phyloP scores from a whole-genome alignment of 805 yeast species.

The Yarrowia sp. region DNA sequence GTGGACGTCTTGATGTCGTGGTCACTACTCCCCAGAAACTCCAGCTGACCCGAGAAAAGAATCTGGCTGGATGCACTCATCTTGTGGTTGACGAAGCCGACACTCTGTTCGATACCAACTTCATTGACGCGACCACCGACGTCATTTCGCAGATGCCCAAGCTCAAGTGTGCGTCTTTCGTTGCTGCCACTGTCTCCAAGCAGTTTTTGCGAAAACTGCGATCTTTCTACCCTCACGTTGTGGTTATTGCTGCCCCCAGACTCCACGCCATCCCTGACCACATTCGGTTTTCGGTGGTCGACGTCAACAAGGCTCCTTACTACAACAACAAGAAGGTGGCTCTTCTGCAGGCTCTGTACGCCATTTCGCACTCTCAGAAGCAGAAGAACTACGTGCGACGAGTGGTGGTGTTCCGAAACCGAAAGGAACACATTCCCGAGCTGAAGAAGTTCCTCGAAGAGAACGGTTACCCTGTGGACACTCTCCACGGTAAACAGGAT shows the following conservation, averaged over 20 bases:
- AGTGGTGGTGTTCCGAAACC: conserved; percentile 83
- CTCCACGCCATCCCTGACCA: conserved; percentile 84
- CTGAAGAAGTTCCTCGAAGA: conserved; percentile 62
- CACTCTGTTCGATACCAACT: conserved; percentile 83
- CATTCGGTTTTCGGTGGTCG: conserved; percentile 74
- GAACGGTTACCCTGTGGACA: conserved; percentile 65
- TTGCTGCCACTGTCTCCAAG: conserved; percentile 90
- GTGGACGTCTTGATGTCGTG: conserved; percentile 71
- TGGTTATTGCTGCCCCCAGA: conserved; percentile 76
- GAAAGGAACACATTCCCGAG: conserved; percentile 65
- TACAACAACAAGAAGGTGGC: conserved; percentile 85
- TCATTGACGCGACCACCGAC: conserved; percentile 67
- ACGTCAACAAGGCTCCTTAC: conserved; percentile 79
- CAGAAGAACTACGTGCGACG: conserved; percentile 80
- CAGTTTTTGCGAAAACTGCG: conserved; percentile 70
- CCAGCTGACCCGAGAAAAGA: conserved; percentile 19
- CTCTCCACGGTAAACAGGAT: conserved; percentile 70
- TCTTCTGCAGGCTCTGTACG: conserved; percentile 84
- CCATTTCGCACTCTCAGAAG: conserved; percentile 82
- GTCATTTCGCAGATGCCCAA: conserved; percentile 60
- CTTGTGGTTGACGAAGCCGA: conserved; percentile 94
- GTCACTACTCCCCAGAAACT: conserved; percentile 83
- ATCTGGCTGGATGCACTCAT: conserved; percentile 48
- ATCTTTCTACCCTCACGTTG: conserved; percentile 67
- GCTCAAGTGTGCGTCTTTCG: conserved; percentile 70